phyloP scores from a whole-genome alignment of 129 eudicot genomes.

The Oenanthe sinensis region DNA sequence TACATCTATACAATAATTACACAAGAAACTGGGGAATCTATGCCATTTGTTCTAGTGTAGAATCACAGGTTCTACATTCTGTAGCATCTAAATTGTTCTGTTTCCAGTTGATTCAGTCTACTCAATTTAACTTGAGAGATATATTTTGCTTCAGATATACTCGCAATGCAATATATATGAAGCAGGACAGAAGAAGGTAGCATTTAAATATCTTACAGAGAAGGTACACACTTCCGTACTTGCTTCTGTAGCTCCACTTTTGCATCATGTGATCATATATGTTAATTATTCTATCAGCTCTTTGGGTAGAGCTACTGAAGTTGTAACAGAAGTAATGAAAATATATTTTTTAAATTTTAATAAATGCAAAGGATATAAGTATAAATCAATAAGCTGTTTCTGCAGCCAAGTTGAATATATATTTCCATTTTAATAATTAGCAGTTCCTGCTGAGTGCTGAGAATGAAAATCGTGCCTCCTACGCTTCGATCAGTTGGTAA shows the following conservation, averaged over 20 bases:
- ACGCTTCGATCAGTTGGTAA: not conserved
- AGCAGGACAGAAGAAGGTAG: constrained; percentile 80
- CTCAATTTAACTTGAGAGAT: not conserved
- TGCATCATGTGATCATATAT: not conserved
- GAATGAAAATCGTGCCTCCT: not conserved
- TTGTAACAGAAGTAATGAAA: no score
- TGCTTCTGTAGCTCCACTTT: not conserved
- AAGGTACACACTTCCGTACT: constrained; percentile 38
- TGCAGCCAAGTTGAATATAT: not conserved
- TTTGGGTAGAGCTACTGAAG: not conserved
- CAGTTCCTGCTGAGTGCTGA: not conserved
- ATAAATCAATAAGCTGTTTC: not conserved
- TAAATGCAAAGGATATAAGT: not conserved
- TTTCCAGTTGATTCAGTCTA: not conserved
- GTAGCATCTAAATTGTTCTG: not conserved
- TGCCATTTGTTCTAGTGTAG: constrained; percentile 96
- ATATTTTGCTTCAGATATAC: constrained; percentile 46
- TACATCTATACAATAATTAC: constrained; percentile 88
- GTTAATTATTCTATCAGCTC: not conserved
- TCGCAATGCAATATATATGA: constrained; percentile 91
- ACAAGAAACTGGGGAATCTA: constrained; percentile 89
- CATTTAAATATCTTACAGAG: constrained; percentile 66
- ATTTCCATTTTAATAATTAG: not conserved
- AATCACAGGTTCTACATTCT: constrained; percentile 37
- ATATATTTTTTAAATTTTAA: no score